Evolutionary conservation across 1,139 yeast species (phyloP).

Genomic region (Nakaseomyces delphensis): DNA sequence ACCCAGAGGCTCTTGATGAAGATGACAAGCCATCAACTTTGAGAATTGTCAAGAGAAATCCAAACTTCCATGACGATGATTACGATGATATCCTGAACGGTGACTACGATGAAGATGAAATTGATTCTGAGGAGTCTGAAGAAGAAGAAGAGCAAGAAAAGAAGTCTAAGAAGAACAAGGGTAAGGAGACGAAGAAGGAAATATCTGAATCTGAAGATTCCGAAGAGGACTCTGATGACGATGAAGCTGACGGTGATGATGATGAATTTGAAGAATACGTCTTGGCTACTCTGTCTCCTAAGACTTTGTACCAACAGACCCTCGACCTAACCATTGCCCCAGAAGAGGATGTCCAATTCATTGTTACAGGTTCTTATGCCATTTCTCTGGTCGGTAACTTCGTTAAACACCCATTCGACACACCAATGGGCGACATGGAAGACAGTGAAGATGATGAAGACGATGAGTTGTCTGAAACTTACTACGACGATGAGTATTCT

Average conservation of each 20-base stretch:
- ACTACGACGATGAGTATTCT: slow-evolving; percentile 7
- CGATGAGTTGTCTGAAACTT: slow-evolving; percentile 1
- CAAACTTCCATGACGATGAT: slow-evolving; percentile 43
- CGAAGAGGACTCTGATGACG: slow-evolving; percentile 31
- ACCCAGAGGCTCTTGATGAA: slow-evolving; percentile 80
- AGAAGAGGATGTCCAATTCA: slow-evolving; percentile 89
- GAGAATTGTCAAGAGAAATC: slow-evolving; percentile 72
- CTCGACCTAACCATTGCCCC: slow-evolving; percentile 85
- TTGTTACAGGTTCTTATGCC: slow-evolving; percentile 92
- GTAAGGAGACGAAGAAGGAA: slow-evolving; percentile 15
- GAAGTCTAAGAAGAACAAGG: not conserved
- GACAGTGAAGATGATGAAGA: slow-evolving; percentile 43
- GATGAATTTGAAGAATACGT: slow-evolving; percentile 71
- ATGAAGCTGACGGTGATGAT: slow-evolving; percentile 37
- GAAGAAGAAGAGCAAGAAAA: slow-evolving; percentile 32
- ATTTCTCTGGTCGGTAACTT: slow-evolving; percentile 90
- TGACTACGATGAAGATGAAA: slow-evolving; percentile 46
- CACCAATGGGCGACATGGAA: slow-evolving; percentile 34
- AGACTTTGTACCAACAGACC: slow-evolving; percentile 77
- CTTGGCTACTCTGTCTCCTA: slow-evolving; percentile 85
- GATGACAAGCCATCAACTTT: slow-evolving; percentile 76
- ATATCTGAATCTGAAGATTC: slow-evolving; percentile 1
- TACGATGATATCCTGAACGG: slow-evolving; percentile 39
- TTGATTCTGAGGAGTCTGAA: slow-evolving; percentile 39
- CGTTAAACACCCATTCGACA: slow-evolving; percentile 77